These are phyloP conservation scores for Teratosphaeria destructans DNA, from an alignment of 2,329 filamentous ascomycete species.

Conservation along the genomic window DNA sequence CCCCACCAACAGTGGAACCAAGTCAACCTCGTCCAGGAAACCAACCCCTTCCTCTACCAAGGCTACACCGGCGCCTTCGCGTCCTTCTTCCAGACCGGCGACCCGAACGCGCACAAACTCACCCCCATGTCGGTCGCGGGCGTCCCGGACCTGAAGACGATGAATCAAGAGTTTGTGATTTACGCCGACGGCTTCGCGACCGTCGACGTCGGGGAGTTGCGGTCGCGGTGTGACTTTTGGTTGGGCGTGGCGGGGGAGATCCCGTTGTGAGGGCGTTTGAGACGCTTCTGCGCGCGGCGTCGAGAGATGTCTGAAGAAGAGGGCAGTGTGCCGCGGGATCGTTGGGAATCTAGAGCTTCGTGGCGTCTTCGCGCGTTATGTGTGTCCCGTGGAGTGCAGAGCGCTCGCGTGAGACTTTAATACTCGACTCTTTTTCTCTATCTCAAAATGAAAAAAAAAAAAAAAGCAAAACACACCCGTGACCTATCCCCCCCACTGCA, in stretches of 20 bases:
- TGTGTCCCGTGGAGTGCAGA: too few relatives aligned
- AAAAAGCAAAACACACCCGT: too few relatives aligned
- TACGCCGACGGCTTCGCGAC: conserved; percentile 35
- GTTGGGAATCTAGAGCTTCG: too few relatives aligned
- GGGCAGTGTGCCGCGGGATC: too few relatives aligned
- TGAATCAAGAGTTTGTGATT: conserved; percentile 43
- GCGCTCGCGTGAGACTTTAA: too few relatives aligned
- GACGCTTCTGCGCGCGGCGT: too few relatives aligned
- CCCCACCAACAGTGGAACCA: conserved; percentile 39
- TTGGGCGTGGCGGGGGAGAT: conserved; percentile 35
- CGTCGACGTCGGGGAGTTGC: conserved; percentile 30
- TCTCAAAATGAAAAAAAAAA: too few relatives aligned
- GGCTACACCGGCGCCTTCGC: conserved; percentile 50
- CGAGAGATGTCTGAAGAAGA: too few relatives aligned
- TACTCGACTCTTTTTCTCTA: too few relatives aligned
- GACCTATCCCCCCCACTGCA: too few relatives aligned
- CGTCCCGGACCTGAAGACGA: conserved; percentile 34
- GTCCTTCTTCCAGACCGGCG: conserved; percentile 49
- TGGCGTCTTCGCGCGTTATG: too few relatives aligned
- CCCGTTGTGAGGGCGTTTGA: conserved; percentile 25
- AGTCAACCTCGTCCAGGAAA: conserved; percentile 42
- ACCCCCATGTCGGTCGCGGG: conserved; percentile 34
- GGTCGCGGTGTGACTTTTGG: conserved; percentile 46
- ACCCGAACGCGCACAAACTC: conserved; percentile 48
- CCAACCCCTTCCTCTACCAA: conserved; percentile 35